These are phyloP conservation scores for Tetrapyrgos nigripes DNA, from an alignment of 1,284 basidiomycete species.

Conservation along the genomic window DNA sequence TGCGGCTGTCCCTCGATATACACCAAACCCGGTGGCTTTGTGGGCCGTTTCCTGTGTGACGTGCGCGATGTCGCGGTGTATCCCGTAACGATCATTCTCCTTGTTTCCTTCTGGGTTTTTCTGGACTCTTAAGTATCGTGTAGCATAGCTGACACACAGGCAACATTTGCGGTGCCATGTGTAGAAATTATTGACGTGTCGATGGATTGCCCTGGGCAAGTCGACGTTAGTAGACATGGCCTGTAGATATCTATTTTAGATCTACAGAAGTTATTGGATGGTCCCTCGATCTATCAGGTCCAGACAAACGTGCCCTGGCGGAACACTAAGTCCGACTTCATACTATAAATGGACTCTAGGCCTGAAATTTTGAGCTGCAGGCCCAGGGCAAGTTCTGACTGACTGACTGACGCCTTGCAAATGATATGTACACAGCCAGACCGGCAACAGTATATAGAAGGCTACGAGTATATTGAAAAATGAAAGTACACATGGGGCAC, in stretches of 20 bases:
- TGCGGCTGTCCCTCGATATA: background rate
- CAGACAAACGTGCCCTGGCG: too few relatives aligned
- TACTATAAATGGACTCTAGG: background rate
- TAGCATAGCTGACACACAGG: background rate
- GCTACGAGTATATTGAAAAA: too few relatives aligned
- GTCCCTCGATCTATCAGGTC: too few relatives aligned
- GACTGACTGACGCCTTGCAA: too few relatives aligned
- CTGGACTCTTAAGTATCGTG: slow-evolving; percentile 1
- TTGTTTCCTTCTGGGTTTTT: slow-evolving; percentile 41
- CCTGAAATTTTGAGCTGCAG: too few relatives aligned
- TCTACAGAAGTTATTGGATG: too few relatives aligned
- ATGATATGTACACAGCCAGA: too few relatives aligned
- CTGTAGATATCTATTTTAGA: too few relatives aligned
- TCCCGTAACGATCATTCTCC: slow-evolving; percentile 42
- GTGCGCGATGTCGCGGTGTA: slow-evolving; percentile 46
- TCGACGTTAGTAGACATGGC: too few relatives aligned
- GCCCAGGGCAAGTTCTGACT: too few relatives aligned
- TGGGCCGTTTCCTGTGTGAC: slow-evolving; percentile 38
- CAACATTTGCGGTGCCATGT: background rate
- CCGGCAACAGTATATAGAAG: too few relatives aligned
- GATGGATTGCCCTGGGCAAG: too few relatives aligned
- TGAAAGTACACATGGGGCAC: background rate
- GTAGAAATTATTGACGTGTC: background rate
- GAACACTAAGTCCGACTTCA: background rate
- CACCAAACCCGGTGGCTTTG: slow-evolving; percentile 23